Evolutionary conservation across 352 stramenopile genomes (phyloP).

Genomic region (Synura sp.): DNA sequence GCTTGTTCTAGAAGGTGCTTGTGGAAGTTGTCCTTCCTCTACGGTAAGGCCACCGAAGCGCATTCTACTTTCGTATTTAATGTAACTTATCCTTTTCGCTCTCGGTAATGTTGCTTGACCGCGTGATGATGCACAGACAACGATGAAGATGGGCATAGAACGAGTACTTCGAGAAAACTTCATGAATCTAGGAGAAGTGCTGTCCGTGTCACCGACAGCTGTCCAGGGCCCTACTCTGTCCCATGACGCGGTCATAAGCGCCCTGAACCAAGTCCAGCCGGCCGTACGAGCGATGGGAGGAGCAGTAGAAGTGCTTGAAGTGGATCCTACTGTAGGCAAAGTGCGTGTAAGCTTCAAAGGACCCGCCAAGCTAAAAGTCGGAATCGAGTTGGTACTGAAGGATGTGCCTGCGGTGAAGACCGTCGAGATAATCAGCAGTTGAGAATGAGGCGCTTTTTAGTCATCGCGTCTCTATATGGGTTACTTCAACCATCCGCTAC

Average conservation of each 20-base stretch:
- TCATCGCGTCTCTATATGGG: too few species aligned
- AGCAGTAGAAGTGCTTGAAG: not conserved
- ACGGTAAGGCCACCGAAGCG: constrained; percentile 56
- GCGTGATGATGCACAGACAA: too few species aligned
- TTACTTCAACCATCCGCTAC: too few species aligned
- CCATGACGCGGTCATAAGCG: not conserved
- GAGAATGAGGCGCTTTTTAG: too few species aligned
- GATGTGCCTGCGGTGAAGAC: not conserved
- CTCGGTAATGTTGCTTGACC: too few species aligned
- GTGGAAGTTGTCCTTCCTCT: constrained; percentile 68
- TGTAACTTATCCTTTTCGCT: not conserved
- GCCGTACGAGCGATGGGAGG: not conserved
- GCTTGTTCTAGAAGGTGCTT: constrained; percentile 71
- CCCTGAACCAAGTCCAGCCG: not conserved
- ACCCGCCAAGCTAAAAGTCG: not conserved
- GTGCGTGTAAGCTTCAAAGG: not conserved
- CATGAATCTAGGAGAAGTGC: not conserved
- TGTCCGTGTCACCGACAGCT: not conserved
- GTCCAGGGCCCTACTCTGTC: not conserved
- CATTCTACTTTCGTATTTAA: not conserved
- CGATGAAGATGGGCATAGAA: constrained; percentile 71
- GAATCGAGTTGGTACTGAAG: not conserved
- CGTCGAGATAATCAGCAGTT: too few species aligned
- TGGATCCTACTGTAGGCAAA: not conserved
- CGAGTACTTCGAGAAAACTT: constrained; percentile 51